Evolutionary conservation across 2,329 filamentous ascomycete genomes (phyloP), one percentile per base, ranked within the genome.

Genomic region (Fusarium succisae): DNA sequence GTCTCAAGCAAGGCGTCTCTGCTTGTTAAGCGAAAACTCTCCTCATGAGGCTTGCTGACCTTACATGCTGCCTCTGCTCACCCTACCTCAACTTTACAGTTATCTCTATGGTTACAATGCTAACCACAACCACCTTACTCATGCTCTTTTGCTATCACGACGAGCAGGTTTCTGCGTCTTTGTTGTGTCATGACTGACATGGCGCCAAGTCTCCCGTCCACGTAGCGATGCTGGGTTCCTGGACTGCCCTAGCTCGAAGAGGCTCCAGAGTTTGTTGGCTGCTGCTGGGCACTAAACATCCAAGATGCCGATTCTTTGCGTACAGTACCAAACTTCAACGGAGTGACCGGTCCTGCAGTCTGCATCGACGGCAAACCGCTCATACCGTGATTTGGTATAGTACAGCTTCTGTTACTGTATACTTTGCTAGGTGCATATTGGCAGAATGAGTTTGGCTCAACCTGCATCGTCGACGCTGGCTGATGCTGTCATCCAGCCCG

Each of bases 121-220:
- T 63, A 70, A 66, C 37, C 54, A 54, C 64, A 60, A 63, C 55
- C 63, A 43, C 56, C 63, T 72, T 26, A 51, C 50, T 61, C 24
- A 26, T 58, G 37, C 51, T 55, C 47, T 45, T 39, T 60, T 72
- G 37, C 62, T 68, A 69, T 59, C 61, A 66, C 56, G 67, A 44
- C 60, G 69, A 72, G 72, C 67, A 74, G 68, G 66, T 67, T 66
- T 70, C 65, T 76, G 70, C 69, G 48, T 55, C 54, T 76, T 76
- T 63, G 38, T 63, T 67, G 56, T 72, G 63, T 48, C 66, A 66
- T 76, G 62, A 55, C 68, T 60, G 55, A 50, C 51, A 70, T 75
- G 69, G 69, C 48, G 73, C 66, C 72, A 73, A 75, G 58, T 66
- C 47, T 51, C 60, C 43, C 35, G 45, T 53, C 63, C 72, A 76